Conservation (phyloP, 176 grass and related monocot species). For the Musa acuminata region DNA sequence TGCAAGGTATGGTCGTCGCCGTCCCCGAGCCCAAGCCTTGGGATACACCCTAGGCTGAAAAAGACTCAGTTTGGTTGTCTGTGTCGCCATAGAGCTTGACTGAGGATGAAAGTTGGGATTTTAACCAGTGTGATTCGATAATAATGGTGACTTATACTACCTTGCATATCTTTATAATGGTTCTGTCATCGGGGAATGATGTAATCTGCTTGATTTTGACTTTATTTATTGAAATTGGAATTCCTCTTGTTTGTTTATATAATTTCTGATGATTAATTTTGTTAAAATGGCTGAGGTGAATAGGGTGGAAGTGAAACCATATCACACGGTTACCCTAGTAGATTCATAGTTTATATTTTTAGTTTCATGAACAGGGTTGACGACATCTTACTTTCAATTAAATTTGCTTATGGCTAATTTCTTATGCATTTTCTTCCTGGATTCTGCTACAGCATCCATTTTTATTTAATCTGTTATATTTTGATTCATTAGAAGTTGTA, state of each 20-base stretch:
- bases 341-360: no score
- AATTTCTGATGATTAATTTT: not conserved
- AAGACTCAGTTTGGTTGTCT: not conserved
- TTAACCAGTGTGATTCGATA: not conserved
- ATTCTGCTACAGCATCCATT: no score
- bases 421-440: no score
- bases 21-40: slow-evolving; percentile 84
- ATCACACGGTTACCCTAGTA: no score
- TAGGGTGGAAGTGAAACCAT: no score
- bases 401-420: no score
- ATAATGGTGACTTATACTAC: not conserved
- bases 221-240: not conserved
- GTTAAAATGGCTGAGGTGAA: not conserved
- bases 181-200: not conserved
- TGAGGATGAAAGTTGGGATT: not conserved
- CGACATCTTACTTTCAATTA: no score
- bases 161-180: not conserved
- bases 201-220: no score
- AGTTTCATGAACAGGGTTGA: no score
- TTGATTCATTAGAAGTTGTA: no score
- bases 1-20: slow-evolving; percentile 88
- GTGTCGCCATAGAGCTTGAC: not conserved
- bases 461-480: no score
- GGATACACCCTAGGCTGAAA: slow-evolving; percentile 64
- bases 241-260: not conserved